These are phyloP conservation scores for Amphibolis antarctica DNA, from an alignment of 106 monocot genomes.

Conservation along the genomic window DNA sequence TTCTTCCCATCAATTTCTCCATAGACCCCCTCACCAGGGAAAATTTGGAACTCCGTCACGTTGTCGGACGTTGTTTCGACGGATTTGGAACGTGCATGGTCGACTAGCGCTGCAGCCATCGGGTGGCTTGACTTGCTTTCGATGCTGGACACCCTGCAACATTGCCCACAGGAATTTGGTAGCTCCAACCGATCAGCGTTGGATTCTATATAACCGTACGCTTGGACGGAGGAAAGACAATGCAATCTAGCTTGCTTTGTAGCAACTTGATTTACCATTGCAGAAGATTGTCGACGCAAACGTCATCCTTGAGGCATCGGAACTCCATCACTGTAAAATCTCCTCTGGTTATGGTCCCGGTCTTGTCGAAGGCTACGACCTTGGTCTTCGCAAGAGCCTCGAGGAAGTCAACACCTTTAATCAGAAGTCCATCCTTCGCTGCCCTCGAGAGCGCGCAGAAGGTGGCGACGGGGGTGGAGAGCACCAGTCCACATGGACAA, in stretches of 20 bases:
- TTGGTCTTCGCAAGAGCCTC: constrained; percentile 57
- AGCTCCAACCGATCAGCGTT: too few relatives aligned
- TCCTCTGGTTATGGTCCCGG: constrained; percentile 83
- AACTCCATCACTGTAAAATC: constrained; percentile 65
- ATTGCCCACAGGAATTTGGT: background rate
- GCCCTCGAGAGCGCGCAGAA: constrained; percentile 72
- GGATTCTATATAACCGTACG: too few relatives aligned
- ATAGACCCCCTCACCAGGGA: constrained; percentile 77
- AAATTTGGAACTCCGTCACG: constrained; percentile 53
- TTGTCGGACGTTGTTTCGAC: constrained; percentile 60
- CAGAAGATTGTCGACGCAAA: constrained; percentile 42
- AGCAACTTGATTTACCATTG: constrained; percentile 51
- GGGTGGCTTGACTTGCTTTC: constrained; percentile 96
- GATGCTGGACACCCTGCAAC: constrained; percentile 72
- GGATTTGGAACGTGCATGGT: constrained; percentile 51
- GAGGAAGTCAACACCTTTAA: constrained; percentile 89
- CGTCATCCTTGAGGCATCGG: constrained; percentile 9
- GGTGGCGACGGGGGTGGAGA: constrained; percentile 85
- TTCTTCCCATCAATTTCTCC: constrained; percentile 69
- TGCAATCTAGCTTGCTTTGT: background rate
- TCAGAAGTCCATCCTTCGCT: constrained; percentile 54
- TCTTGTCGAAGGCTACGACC: constrained; percentile 89
- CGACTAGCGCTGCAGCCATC: constrained; percentile 73
- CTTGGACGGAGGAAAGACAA: too few relatives aligned
- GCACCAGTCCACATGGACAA: constrained; percentile 86